These are phyloP conservation scores for Posidonia oceanica DNA, from an alignment of 116 monocot genomes.

Conservation along the genomic window DNA sequence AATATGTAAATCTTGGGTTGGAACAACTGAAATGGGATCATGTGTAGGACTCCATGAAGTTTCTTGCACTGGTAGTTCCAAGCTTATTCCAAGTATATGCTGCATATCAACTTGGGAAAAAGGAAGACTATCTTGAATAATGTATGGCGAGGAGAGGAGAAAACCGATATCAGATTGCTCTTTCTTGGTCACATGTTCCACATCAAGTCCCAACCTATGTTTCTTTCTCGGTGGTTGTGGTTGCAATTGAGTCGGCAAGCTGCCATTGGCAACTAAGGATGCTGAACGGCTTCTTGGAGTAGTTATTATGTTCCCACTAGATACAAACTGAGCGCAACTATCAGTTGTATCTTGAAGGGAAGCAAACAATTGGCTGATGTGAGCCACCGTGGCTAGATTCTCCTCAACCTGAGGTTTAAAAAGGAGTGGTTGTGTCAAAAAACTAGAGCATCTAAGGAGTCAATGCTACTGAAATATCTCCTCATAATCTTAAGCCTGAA, in stretches of 20 bases:
- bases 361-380: slow-evolving; percentile 34
- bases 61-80: slow-evolving; percentile 10
- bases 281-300: slow-evolving; percentile 8
- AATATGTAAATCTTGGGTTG: slow-evolving; percentile 8
- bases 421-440: background rate
- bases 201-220: background rate
- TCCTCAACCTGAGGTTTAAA: slow-evolving; percentile 40
- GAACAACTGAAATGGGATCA: slow-evolving; percentile 7
- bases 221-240: slow-evolving; percentile 5
- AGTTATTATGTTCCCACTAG: background rate
- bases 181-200: slow-evolving; percentile 3
- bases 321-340: background rate
- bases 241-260: slow-evolving; percentile 4
- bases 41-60: slow-evolving; percentile 13
- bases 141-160: slow-evolving; percentile 9
- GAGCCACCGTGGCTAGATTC: slow-evolving; percentile 27
- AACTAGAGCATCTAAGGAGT: too few species aligned
- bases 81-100: slow-evolving; percentile 7
- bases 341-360: slow-evolving; percentile 15
- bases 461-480: too few species aligned
- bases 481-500: too few species aligned
- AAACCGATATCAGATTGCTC: slow-evolving; percentile 7
- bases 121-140: slow-evolving; percentile 11
- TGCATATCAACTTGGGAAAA: background rate
- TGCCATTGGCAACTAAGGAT: slow-evolving; percentile 3